Evolutionary conservation across 371 early-diverging fungal species (phyloP).

Genomic region (Conidiobolus incongruus): DNA sequence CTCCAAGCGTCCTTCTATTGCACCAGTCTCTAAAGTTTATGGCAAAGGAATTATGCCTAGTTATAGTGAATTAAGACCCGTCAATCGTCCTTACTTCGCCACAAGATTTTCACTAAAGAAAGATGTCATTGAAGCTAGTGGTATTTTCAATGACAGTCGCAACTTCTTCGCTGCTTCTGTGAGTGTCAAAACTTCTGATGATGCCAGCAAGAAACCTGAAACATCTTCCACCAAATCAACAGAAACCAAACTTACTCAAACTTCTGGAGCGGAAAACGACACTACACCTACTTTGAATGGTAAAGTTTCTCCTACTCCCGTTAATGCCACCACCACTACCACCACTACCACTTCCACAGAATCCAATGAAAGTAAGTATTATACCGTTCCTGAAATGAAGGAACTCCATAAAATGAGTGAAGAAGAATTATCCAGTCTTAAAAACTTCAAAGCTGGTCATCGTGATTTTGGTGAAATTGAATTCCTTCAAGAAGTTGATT

Average conservation of each 20-base stretch:
- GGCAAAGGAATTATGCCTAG: too few species aligned
- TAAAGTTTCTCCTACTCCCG: neutral
- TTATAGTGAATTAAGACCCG: too few species aligned
- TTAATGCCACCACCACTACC: neutral
- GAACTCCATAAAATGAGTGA: slow-evolving; percentile 27
- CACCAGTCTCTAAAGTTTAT: too few species aligned
- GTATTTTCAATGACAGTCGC: slow-evolving; percentile 3
- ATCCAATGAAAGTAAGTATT: slow-evolving; percentile 22
- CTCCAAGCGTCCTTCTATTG: too few species aligned
- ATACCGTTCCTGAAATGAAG: slow-evolving; percentile 32
- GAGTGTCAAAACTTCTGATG: too few species aligned
- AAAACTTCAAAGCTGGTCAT: slow-evolving; percentile 47
- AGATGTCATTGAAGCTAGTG: too few species aligned
- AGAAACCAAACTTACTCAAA: neutral
- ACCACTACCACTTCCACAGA: too few species aligned
- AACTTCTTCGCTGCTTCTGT: neutral
- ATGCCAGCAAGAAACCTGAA: too few species aligned
- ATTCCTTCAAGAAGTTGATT: slow-evolving; percentile 63
- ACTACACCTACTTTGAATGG: neutral
- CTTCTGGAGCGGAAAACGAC: slow-evolving; percentile 1
- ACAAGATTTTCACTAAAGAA: too few species aligned
- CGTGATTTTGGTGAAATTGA: slow-evolving; percentile 45
- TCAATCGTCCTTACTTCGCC: too few species aligned
- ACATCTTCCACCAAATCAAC: neutral
- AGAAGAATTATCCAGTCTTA: slow-evolving; percentile 41